phyloP scores from a whole-genome alignment of 2,329 filamentous ascomycete genomes.

The Fusarium keratoplasticum region DNA sequence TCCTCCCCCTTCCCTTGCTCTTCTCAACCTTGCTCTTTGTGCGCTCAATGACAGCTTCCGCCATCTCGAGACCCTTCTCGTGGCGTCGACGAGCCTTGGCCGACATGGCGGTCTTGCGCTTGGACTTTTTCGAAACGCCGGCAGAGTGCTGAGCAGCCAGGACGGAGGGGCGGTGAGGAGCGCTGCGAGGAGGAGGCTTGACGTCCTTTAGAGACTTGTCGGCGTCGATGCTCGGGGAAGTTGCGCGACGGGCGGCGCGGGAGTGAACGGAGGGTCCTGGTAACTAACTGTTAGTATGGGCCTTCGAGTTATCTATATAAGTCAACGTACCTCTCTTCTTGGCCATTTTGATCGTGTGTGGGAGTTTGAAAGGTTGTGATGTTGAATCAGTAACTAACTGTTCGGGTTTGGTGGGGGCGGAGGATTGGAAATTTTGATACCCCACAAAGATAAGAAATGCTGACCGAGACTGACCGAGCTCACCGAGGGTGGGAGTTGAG shows the following conservation, averaged over 20 bases:
- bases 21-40: slow-evolving; percentile 67
- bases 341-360: slow-evolving; percentile 42
- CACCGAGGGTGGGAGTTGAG: slow-evolving; percentile 15
- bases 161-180: slow-evolving; percentile 68
- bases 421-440: slow-evolving; percentile 43
- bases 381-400: slow-evolving; percentile 26
- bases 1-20: slow-evolving; percentile 62
- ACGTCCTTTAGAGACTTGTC: slow-evolving; percentile 77
- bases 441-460: slow-evolving; percentile 40
- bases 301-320: accelerated
- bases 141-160: slow-evolving; percentile 74
- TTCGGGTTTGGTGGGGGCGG: slow-evolving; percentile 35
- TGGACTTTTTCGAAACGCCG: slow-evolving; percentile 76
- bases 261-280: slow-evolving; percentile 75
- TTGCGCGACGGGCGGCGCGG: slow-evolving; percentile 78
- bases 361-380: slow-evolving; percentile 17
- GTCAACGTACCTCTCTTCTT: slow-evolving; percentile 46
- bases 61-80: slow-evolving; percentile 69
- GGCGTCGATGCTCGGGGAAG: slow-evolving; percentile 75
- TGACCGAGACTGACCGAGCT: slow-evolving; percentile 40
- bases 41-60: slow-evolving; percentile 69
- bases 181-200: slow-evolving; percentile 59
- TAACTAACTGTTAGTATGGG: slow-evolving; percentile 20
- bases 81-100: slow-evolving; percentile 66
- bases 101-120: slow-evolving; percentile 66